Evolutionary conservation across 2,329 filamentous ascomycete genomes (phyloP).

Genomic region (Falciphora oryzae): DNA sequence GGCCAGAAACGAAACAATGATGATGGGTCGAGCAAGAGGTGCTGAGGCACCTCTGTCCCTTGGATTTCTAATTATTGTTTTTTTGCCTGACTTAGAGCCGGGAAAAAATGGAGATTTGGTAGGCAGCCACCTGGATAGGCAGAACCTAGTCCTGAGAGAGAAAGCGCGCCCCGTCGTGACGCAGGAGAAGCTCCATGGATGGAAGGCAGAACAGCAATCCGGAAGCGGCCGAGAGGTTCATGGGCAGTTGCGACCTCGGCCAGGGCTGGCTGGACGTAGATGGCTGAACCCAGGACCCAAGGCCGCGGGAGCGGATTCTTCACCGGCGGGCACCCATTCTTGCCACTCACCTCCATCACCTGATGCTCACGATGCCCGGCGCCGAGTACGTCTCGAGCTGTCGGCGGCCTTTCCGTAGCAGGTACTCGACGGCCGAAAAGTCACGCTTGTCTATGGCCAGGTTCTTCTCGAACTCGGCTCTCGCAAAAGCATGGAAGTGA

Average conservation of each 20-base stretch:
- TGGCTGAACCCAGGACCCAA: too few species aligned
- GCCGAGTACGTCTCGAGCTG: constrained; percentile 80
- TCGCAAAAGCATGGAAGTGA: constrained; percentile 61
- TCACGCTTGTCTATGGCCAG: constrained; percentile 70
- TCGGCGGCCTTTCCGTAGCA: constrained; percentile 72
- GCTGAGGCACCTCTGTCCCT: too few species aligned
- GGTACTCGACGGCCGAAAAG: constrained; percentile 78
- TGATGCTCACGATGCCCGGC: constrained; percentile 73
- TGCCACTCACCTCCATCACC: constrained; percentile 25
- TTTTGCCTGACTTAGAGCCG: background rate
- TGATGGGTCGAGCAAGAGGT: constrained; percentile 5
- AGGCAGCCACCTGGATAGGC: background rate
- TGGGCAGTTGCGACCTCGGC: too few species aligned
- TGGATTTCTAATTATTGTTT: background rate
- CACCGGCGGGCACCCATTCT: background rate
- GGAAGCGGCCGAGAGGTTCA: too few species aligned
- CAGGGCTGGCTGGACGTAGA: too few species aligned
- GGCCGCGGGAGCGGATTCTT: too few species aligned
- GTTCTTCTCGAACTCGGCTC: constrained; percentile 71
- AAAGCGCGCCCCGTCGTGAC: background rate
- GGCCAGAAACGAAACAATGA: background rate
- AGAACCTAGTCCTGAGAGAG: background rate
- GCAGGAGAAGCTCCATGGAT: background rate
- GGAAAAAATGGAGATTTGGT: background rate
- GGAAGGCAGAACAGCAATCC: background rate